Conservation (phyloP, 495 filamentous ascomycete genomes). For the Podospora conica region DNA sequence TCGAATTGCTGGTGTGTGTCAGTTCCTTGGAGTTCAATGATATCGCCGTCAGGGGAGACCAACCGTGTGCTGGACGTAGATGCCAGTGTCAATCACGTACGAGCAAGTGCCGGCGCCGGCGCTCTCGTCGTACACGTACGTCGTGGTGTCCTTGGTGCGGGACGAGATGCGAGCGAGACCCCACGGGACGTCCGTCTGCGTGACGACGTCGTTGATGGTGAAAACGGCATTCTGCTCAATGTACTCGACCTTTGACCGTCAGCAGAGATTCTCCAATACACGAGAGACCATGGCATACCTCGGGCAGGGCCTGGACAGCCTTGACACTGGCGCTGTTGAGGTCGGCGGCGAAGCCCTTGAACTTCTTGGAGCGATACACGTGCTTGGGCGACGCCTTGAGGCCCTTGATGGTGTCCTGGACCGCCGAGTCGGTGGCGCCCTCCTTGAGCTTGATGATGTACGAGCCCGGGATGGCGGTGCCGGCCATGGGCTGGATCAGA, state of each 20-base stretch:
- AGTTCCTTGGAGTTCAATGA: slow-evolving; percentile 10
- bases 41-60: slow-evolving; percentile 19
- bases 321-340: slow-evolving; percentile 32
- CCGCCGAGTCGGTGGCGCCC: slow-evolving; percentile 28
- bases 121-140: slow-evolving; percentile 53
- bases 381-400: slow-evolving; percentile 30
- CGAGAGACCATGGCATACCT: slow-evolving; percentile 17
- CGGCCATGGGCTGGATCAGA: slow-evolving; percentile 30
- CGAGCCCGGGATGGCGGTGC: slow-evolving; percentile 38
- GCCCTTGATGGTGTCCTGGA: slow-evolving; percentile 28
- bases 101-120: slow-evolving; percentile 54
- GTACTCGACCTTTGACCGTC: slow-evolving; percentile 38
- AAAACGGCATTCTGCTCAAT: slow-evolving; percentile 45
- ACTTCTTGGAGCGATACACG: slow-evolving; percentile 32
- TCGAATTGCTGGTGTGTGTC: slow-evolving; percentile 40
- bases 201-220: slow-evolving; percentile 31
- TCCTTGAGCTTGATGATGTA: slow-evolving; percentile 54
- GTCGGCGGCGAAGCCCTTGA: slow-evolving; percentile 40
- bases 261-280: neutral
- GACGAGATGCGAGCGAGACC: slow-evolving; percentile 55
- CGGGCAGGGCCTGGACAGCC: slow-evolving; percentile 37
- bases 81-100: slow-evolving; percentile 58
- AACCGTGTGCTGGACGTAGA: slow-evolving; percentile 46
- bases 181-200: slow-evolving; percentile 52
- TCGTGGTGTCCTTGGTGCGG: slow-evolving; percentile 37